phyloP scores from a whole-genome alignment of 2,329 filamentous ascomycete genomes.

The Cladophialophora exuberans region DNA sequence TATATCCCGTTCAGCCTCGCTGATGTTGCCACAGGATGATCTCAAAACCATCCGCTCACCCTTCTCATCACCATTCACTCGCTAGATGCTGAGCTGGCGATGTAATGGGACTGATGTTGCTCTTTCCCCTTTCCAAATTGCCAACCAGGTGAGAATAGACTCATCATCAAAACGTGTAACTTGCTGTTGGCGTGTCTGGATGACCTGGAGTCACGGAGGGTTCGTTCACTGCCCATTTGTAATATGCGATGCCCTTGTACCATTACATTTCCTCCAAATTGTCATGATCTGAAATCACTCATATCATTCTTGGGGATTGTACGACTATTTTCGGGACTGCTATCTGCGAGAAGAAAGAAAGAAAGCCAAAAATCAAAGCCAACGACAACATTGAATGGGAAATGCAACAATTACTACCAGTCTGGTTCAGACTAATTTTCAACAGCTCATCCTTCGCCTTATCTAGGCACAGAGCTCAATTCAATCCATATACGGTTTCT shows the following conservation, averaged over 20 bases:
- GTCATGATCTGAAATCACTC: no score
- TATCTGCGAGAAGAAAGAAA: neutral
- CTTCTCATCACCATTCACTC: constrained; percentile 31
- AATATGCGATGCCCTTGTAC: constrained; percentile 9
- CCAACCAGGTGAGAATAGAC: constrained; percentile 4
- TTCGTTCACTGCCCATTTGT: neutral
- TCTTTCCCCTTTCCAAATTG: constrained; percentile 20
- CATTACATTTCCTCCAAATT: neutral
- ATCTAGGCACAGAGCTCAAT: constrained; percentile 1
- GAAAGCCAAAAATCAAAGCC: no score
- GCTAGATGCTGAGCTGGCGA: constrained; percentile 14
- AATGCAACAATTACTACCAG: no score
- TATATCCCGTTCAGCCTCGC: neutral
- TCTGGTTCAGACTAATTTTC: no score
- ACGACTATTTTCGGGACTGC: constrained; percentile 9
- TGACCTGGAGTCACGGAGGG: constrained; percentile 1
- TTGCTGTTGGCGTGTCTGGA: neutral
- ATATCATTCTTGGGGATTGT: no score
- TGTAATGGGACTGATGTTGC: constrained; percentile 1
- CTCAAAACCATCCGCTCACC: constrained; percentile 33
- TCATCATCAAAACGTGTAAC: constrained; percentile 1
- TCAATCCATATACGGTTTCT: no score
- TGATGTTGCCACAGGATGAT: constrained; percentile 32
- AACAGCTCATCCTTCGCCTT: constrained; percentile 3
- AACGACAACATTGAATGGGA: no score